Conservation (phyloP, 129 eudicot species). For the carrot (Daucus carota) region DNA sequence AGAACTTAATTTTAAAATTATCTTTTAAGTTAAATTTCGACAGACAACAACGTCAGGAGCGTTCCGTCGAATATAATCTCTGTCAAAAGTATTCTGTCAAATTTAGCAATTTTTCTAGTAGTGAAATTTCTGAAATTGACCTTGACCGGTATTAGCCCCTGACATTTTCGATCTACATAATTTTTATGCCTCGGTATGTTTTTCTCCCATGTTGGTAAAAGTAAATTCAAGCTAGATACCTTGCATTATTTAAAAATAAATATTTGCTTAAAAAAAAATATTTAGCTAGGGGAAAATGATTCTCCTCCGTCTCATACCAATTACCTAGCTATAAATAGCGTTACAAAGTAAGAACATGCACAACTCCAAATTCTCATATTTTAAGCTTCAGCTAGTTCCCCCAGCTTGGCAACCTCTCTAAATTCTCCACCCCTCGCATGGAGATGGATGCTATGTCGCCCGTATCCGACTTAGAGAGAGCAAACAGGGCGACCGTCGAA, state of each 20-base stretch:
- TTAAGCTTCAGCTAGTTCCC: not conserved
- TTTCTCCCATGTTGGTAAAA: not conserved
- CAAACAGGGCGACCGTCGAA: slow-evolving; percentile 38
- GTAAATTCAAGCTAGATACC: not conserved
- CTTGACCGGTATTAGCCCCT: too few relatives aligned
- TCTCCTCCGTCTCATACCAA: not conserved
- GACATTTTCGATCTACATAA: too few relatives aligned
- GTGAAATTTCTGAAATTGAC: not conserved
- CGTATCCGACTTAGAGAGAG: slow-evolving; percentile 16
- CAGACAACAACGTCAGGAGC: too few relatives aligned
- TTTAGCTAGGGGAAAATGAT: not conserved
- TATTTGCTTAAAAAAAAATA: not conserved
- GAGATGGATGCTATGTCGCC: slow-evolving; percentile 23
- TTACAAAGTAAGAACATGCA: not conserved
- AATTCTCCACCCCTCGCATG: not conserved
- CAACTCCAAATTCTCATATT: not conserved
- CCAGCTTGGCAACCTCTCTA: not conserved
- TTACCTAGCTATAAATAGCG: slow-evolving; percentile 7
- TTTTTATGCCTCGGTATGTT: not conserved
- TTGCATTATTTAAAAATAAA: not conserved
- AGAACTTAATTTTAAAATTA: too few relatives aligned
- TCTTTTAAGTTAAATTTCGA: too few relatives aligned
- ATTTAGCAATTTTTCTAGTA: too few relatives aligned
- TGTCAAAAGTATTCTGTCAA: too few relatives aligned
- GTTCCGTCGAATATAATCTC: too few relatives aligned